Conservation (phyloP, 805 yeast species). For the Sugiyamaella mastotermitis region DNA sequence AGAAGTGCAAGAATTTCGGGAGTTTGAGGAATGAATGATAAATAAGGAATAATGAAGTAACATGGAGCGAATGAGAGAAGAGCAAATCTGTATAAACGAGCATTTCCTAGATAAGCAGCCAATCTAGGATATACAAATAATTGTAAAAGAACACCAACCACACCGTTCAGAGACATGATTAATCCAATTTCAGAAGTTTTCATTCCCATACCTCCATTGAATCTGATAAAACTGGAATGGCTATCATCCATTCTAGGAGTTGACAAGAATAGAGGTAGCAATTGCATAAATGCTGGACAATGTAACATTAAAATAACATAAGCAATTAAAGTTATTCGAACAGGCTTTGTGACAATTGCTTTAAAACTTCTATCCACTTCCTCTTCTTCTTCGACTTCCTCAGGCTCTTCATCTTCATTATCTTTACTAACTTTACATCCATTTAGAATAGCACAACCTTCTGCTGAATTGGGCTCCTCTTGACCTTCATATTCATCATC, state of each 20-base stretch:
- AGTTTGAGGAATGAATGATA: conserved; percentile 22
- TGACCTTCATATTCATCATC: conserved; percentile 1
- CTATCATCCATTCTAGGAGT: conserved; percentile 20
- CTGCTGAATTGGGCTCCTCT: background rate
- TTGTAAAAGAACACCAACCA: conserved; percentile 45
- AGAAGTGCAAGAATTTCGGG: conserved; percentile 9
- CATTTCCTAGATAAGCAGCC: conserved; percentile 42
- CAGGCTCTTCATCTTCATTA: background rate
- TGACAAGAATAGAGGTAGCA: conserved; percentile 50
- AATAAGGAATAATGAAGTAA: conserved; percentile 43
- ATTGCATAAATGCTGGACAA: conserved; percentile 44
- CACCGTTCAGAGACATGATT: conserved; percentile 46
- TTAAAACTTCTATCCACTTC: conserved; percentile 10
- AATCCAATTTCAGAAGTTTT: conserved; percentile 44
- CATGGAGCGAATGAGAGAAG: conserved; percentile 40
- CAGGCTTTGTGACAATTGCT: conserved; percentile 20
- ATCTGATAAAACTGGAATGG: conserved; percentile 38
- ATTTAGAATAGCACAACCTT: background rate
- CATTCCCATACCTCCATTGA: conserved; percentile 50
- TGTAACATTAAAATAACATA: conserved; percentile 38
- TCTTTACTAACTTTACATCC: background rate
- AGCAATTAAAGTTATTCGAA: conserved; percentile 18
- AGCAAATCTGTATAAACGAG: conserved; percentile 39
- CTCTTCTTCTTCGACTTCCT: conserved; percentile 4
- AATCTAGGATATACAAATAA: conserved; percentile 45